Base-by-base conservation (phyloP, 169 alveolate genomes). In the Neospora caninum region DNA sequence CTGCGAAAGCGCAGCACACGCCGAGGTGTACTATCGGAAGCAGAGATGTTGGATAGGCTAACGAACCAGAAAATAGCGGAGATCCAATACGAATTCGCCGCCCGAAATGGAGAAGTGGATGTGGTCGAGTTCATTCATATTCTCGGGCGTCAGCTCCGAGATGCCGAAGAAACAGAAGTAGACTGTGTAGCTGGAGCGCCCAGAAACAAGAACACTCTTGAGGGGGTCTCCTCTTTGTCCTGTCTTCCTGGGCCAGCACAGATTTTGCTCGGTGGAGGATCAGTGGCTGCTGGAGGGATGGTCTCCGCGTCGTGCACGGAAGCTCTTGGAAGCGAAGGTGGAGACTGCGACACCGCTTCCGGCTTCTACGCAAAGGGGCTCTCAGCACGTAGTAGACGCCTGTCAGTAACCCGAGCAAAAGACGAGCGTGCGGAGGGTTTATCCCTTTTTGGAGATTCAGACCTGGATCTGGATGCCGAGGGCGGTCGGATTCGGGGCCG, bases 31-130 rank as follows among this genome's bases (percentile, higher is more conserved):
- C 69, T 82, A 2, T 42, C 69, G 4, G 89, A 82, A 38, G 89
- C 89, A 27, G 36, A 41, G 41, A 38, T 82, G 20, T 49, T 82
- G 4, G 89, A 82, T 67, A 82, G 64, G 34, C 89, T 82, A 22
- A 82, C 89, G 89, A 38, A 42, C 13, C 89, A 82, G 39, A 38
- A 41, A 22, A 43, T 82, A 13, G 89, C 89, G 38, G 89, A 82
- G 53, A 38, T 82, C 41, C 89, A 82, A 31, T 42, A 82, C 67
- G 67, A 82, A 18, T 82, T 82, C 67, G 89, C 89, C 34, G 67
- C 67, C 39, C 64, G 64, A 7, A 82, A 82, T 36, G 89, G 89
- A 41, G 89, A 38, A 41, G 89, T 82, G 34, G 36, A 42, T 25
- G 89, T 42, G 13, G 89, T 29, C 10, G 89, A 82, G 41, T 82